A percentile compares a stretch with the other conserved stretches of the same genome.
Conservation (phyloP, 148 eudicot species). For the Simmondsia chinensis region DNA sequence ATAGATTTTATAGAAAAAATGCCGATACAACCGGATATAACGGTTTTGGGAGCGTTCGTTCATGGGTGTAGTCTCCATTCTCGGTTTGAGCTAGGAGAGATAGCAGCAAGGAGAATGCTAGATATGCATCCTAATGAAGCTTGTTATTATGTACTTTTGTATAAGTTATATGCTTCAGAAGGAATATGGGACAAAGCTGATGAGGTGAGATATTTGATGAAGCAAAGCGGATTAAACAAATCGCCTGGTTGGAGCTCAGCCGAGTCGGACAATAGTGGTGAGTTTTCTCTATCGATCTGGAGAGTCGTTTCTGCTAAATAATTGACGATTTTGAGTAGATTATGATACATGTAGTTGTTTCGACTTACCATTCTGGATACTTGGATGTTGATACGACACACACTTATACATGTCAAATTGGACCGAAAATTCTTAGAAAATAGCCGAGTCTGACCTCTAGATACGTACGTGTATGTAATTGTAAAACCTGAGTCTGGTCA, state of each 20-base stretch:
- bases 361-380: too few relatives aligned
- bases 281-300: conserved; percentile 14
- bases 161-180: conserved; percentile 47
- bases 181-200: conserved; percentile 57
- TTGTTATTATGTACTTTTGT: conserved; percentile 56
- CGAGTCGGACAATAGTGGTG: conserved; percentile 23
- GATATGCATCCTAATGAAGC: conserved; percentile 62
- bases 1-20: conserved; percentile 47
- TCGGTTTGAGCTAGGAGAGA: conserved; percentile 62
- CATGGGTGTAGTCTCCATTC: conserved; percentile 74
- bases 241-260: conserved; percentile 50
- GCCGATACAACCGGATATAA: conserved; percentile 42
- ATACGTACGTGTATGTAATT: too few relatives aligned
- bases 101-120: conserved; percentile 54
- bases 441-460: too few relatives aligned
- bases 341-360: too few relatives aligned
- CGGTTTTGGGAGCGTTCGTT: conserved; percentile 62
- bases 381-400: too few relatives aligned
- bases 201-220: conserved; percentile 55
- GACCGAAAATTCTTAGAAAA: too few relatives aligned
- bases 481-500: too few relatives aligned
- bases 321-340: background rate
- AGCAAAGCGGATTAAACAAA: conserved; percentile 54
- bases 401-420: too few relatives aligned
- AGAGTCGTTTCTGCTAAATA: conserved; percentile 14